Evolutionary conservation across 2,329 filamentous ascomycete genomes (phyloP), one percentile per base, ranked within the genome.

Genomic region (Colletotrichum truncatum): DNA sequence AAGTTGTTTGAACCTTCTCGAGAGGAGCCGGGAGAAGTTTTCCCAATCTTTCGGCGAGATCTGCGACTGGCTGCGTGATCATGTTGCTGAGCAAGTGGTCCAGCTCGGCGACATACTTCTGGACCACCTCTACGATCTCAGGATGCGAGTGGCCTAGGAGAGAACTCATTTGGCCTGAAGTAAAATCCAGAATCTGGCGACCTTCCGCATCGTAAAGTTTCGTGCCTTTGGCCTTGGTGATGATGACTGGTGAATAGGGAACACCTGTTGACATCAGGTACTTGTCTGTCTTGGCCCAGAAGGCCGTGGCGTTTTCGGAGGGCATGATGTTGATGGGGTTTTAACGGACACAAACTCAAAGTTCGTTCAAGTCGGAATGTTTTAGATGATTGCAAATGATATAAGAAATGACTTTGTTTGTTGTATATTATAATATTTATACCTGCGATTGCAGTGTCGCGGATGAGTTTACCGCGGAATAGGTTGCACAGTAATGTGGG

Each of bases 71-170:
- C 4, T 79, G 76, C 2, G 81, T 83, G 18, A 89, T 75, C 85
- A 89, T 89, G 70, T 82, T 82, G 66, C 81, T 85, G 71, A 87
- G 80, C 2, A 89, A 78, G 64, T 89, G 87, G 67, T 89, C 86
- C 2, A 89, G 80, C 26, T 82, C 72, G 0, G 73, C 76, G 3
- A 82, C 81, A 64, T 86, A 77, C 4, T 81, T 69, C 25, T 77
- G 73, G 6, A 88, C 80, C 0, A 83, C 81, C 23, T 82, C 71
- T 7, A 87, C 85, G 49, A 89, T 85, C 65, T 89, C 86, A 0
- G 85, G 84, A 66, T 89, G 82, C 0, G 80, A 82, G 70, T 89
- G 87, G 3, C 86, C 86, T 0, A 89, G 76, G 0, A 89, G 77
- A 6, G 81, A 87, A 58, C 79, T 83, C 85, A 88, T 88, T 68